Evolutionary conservation across 129 eudicot genomes (phyloP).

Genomic region (Calendula officinalis): DNA sequence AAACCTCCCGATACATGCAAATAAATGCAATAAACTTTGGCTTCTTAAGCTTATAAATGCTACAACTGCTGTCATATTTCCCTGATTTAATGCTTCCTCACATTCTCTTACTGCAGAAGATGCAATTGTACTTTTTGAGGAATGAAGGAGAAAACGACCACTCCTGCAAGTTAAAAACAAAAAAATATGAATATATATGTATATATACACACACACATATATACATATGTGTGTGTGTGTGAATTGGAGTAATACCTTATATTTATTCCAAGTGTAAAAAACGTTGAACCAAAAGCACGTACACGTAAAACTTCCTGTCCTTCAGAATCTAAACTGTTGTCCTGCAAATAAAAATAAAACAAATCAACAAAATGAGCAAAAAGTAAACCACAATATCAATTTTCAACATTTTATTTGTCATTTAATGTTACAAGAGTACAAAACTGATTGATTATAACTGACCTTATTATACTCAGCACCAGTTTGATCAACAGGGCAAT

Average conservation of each 20-base stretch:
- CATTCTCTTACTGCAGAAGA: conserved; percentile 70
- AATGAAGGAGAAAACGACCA: conserved; percentile 86
- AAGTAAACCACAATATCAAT: no score
- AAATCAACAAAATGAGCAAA: conserved; percentile 7
- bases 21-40: conserved; percentile 76
- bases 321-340: conserved; percentile 32
- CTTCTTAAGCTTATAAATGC: conserved; percentile 75
- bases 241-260: conserved; percentile 45
- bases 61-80: conserved; percentile 69
- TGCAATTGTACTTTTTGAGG: conserved; percentile 69
- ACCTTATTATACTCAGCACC: conserved; percentile 51
- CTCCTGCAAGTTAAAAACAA: conserved; percentile 46
- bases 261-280: conserved; percentile 73
- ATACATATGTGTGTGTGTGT: no score
- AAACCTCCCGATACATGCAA: conserved; percentile 85
- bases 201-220: no score
- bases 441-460: conserved; percentile 8
- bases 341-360: conserved; percentile 31
- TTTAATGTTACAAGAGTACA: neutral
- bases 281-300: conserved; percentile 86
- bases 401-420: no score
- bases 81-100: conserved; percentile 87
- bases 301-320: conserved; percentile 69
- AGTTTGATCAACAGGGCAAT: conserved; percentile 38
- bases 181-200: no score